Percentiles rank a stretch among this genome's conserved stretches.
Conservation (phyloP, 179 eudicot species). For the Spinacia oleracea region DNA sequence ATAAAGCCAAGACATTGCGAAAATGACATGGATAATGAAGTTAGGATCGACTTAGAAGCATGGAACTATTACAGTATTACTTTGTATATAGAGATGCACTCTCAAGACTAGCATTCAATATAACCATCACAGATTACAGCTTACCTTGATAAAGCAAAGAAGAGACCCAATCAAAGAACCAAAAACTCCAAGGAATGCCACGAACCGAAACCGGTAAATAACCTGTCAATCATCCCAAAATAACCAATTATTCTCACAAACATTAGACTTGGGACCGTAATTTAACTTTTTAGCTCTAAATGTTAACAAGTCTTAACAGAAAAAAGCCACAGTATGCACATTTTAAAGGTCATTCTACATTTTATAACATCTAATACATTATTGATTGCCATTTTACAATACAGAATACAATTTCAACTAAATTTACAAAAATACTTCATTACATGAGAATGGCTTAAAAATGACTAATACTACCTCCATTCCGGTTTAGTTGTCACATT, state of each 20-base stretch:
- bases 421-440: background rate
- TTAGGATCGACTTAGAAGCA: too few relatives aligned
- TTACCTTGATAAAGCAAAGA: conserved; percentile 82
- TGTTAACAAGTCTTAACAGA: background rate
- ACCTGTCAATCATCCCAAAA: conserved; percentile 42
- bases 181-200: conserved; percentile 78
- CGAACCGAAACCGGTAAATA: conserved; percentile 69
- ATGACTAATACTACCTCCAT: background rate
- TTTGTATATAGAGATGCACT: background rate
- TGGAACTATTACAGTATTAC: background rate
- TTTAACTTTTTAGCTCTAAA: too few relatives aligned
- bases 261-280: background rate
- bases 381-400: background rate
- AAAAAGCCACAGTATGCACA: background rate
- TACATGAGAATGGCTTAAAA: background rate
- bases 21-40: background rate
- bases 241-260: conserved; percentile 11
- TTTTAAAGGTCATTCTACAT: background rate
- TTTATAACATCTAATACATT: background rate
- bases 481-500: background rate
- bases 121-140: background rate
- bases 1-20: background rate
- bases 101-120: background rate
- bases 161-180: conserved; percentile 84
- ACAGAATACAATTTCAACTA: background rate